Percentiles rank a stretch among this genome's conserved stretches.
Evolutionary conservation across 768 basidiomycete species (phyloP).

Genomic region (Postia placenta): DNA sequence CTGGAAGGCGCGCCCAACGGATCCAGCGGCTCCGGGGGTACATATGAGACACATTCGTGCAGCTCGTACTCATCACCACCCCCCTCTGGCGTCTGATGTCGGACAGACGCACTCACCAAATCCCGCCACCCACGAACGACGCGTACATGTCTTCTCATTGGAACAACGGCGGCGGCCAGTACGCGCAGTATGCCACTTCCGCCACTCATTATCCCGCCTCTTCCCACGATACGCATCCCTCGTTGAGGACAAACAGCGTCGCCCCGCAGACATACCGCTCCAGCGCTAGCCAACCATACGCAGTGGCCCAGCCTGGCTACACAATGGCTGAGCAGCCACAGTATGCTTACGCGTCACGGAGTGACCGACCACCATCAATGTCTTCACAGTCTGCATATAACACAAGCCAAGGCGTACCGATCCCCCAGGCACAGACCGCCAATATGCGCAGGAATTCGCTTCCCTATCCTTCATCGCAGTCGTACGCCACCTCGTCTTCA

Average conservation of each 20-base stretch:
- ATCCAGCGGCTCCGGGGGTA: conserved; percentile 13
- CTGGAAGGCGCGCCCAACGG: conserved; percentile 8
- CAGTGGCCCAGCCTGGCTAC: conserved; percentile 12
- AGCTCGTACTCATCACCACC: background rate
- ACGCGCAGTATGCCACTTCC: conserved; percentile 10
- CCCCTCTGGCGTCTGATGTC: conserved; percentile 13
- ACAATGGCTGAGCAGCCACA: conserved; percentile 9
- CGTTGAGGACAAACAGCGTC: conserved; percentile 10
- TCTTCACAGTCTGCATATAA: conserved; percentile 13
- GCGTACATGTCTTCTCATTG: conserved; percentile 12
- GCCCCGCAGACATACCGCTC: conserved; percentile 7
- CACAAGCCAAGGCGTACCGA: conserved; percentile 8
- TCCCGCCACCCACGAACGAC: conserved; percentile 11
- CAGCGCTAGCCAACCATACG: conserved; percentile 6
- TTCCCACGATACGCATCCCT: conserved; percentile 11
- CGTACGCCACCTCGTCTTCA: conserved; percentile 17
- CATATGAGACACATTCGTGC: conserved; percentile 7
- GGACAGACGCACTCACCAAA: conserved; percentile 17
- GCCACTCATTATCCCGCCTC: conserved; percentile 13
- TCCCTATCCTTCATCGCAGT: conserved; percentile 11
- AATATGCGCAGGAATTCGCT: conserved; percentile 9
- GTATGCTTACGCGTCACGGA: conserved; percentile 13
- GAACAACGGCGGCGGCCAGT: conserved; percentile 9
- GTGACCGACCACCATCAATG: conserved; percentile 15
- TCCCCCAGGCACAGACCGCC: background rate